A percentile compares a stretch with the other conserved stretches of the same genome.
phyloP scores from a whole-genome alignment of 108 stramenopile species.

The Nitzschia sp. region DNA sequence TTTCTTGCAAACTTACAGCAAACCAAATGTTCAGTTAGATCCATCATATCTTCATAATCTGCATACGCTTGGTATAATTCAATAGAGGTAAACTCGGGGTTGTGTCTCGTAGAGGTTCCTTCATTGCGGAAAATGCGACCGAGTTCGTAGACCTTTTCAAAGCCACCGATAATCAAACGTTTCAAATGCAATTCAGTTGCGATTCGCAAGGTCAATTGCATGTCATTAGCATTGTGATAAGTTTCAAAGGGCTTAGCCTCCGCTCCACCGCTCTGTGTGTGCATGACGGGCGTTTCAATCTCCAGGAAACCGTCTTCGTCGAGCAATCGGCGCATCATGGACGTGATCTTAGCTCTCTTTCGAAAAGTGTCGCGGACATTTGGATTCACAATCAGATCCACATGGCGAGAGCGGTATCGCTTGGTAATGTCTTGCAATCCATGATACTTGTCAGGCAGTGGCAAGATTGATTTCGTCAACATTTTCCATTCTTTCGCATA shows the following conservation, averaged over 20 bases:
- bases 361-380: slow-evolving; percentile 90
- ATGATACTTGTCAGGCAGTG: slow-evolving; percentile 96
- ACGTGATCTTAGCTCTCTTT: slow-evolving; percentile 87
- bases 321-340: slow-evolving; percentile 84
- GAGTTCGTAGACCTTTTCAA: slow-evolving; percentile 96
- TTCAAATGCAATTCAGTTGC: slow-evolving; percentile 99
- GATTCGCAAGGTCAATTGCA: slow-evolving; percentile 95
- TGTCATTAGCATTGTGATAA: slow-evolving; percentile 92
- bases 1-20: slow-evolving; percentile 52
- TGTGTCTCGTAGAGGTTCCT: slow-evolving; percentile 97
- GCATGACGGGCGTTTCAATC: slow-evolving; percentile 98
- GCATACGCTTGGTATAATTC: slow-evolving; percentile 99
- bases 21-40: slow-evolving; percentile 89
- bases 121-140: slow-evolving; percentile 99
- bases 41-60: slow-evolving; percentile 98
- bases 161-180: slow-evolving; percentile 95
- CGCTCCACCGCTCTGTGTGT: slow-evolving; percentile 94
- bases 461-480: slow-evolving; percentile 93
- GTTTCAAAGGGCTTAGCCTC: slow-evolving; percentile 99
- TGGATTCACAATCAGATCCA: slow-evolving; percentile 96
- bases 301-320: slow-evolving; percentile 94
- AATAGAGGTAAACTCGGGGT: slow-evolving; percentile 98
- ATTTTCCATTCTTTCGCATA: slow-evolving; percentile 93
- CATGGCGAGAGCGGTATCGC: slow-evolving; percentile 92
- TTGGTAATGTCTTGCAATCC: slow-evolving; percentile 93